phyloP scores from a whole-genome alignment of 805 yeast species.

The Yamadazyma insecticola region DNA sequence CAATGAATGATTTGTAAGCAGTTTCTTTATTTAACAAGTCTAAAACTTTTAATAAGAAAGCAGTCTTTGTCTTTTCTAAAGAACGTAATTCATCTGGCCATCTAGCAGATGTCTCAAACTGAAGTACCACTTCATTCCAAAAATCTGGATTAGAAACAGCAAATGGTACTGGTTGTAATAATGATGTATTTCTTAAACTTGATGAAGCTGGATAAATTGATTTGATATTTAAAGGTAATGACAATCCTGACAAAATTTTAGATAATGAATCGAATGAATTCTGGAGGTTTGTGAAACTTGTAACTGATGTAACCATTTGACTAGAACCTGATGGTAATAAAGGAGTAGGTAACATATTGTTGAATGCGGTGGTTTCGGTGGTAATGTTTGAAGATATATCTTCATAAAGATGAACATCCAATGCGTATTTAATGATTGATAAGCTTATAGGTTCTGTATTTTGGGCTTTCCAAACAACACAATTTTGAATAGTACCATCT shows the following conservation, averaged over 20 bases:
- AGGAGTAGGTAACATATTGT: conserved; percentile 53
- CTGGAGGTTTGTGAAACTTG: conserved; percentile 28
- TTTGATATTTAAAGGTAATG: conserved; percentile 67
- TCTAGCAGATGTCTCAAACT: conserved; percentile 82
- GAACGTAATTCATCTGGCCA: conserved; percentile 95
- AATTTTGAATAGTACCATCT: conserved; percentile 86
- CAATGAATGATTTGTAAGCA: conserved; percentile 53
- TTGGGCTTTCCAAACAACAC: conserved; percentile 76
- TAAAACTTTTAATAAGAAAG: conserved; percentile 69
- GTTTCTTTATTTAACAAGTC: conserved; percentile 47
- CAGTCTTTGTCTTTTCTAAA: conserved; percentile 84
- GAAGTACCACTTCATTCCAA: conserved; percentile 74
- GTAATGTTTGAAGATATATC: conserved; percentile 31
- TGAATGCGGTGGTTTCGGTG: conserved; percentile 42
- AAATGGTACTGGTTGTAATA: conserved; percentile 77
- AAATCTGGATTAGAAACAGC: conserved; percentile 72
- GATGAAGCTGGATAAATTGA: conserved; percentile 72
- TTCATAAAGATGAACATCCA: conserved; percentile 59
- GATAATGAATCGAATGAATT: conserved; percentile 47
- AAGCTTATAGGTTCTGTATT: conserved; percentile 58
- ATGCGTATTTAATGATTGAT: conserved; percentile 58
- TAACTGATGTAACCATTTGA: conserved; percentile 40
- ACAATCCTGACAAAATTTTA: conserved; percentile 42
- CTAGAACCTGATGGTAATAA: conserved; percentile 53
- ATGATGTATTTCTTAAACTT: conserved; percentile 69